Base-by-base conservation (phyloP, 1,284 basidiomycete genomes). In the Pascua guehoae region DNA sequence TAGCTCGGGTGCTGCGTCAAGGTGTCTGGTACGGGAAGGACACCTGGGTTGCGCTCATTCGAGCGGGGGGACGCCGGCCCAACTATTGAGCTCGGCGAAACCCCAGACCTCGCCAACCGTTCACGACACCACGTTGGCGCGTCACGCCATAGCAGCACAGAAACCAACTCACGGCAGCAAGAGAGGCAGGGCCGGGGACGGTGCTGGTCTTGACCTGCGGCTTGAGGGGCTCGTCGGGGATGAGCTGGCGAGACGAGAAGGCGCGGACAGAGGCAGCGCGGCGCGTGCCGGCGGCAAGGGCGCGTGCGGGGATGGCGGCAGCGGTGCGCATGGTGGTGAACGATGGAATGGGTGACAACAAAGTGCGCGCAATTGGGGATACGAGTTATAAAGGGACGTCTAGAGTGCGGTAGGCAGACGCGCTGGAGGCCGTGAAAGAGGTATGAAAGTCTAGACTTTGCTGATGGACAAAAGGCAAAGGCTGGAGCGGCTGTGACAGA, bases 121-220 rank as follows among this genome's bases (percentile, higher is more conserved):
- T n/a, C n/a, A n/a, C n/a, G n/a, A n/a, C n/a, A n/a, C n/a, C n/a
- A n/a, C n/a, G n/a, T n/a, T n/a, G n/a, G n/a, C n/a, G n/a, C n/a
- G n/a, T n/a, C n/a, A n/a, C n/a, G n/a, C n/a, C n/a, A n/a, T n/a
- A n/a, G n/a, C 41, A 3, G 24, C 24, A 32, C 24, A 3, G 24
- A 32, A 12, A 5, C 36, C 2, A 18, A 61, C 59, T 54, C 47
- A 68, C 66, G 17, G 56, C 37, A 38, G 53, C 54, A 48, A 59
- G 58, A 53, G 59, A 61, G 32, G 62, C 56, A n/a, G 65, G 63
- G 39, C 67, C 67, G 38, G 67, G 67, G n/a, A 69, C 62, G 15
- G 53, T 14, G 24, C 40, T 49, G 45, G 65, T 64, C 41, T 53
- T 41, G 36, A 68, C 63, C 18, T 44, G 18, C 12, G 67, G 65